These are phyloP conservation scores for Coemansia sp. DNA, from an alignment of 192 early-diverging fungal species.

Conservation along the genomic window DNA sequence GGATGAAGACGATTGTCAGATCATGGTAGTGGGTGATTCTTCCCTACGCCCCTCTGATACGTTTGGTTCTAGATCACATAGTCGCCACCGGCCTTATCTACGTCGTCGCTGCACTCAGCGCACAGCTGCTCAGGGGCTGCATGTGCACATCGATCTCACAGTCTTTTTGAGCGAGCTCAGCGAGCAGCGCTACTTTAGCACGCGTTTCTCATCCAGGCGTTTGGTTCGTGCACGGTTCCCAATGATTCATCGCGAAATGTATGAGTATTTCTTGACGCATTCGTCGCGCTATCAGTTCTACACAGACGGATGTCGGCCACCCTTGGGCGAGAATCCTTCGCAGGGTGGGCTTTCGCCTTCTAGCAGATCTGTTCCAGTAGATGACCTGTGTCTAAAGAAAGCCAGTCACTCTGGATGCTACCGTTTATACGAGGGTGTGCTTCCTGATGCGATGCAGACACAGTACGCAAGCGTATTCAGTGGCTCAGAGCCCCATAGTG, in stretches of 20 bases:
- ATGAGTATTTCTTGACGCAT: constrained; percentile 48
- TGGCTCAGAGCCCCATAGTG: constrained; percentile 18
- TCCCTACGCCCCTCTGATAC: too few species aligned
- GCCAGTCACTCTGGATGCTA: constrained; percentile 50
- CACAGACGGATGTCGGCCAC: constrained; percentile 34
- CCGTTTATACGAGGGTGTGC: constrained; percentile 43
- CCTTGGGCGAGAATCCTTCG: background rate
- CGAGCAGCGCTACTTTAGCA: constrained; percentile 53
- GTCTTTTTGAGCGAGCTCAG: constrained; percentile 32
- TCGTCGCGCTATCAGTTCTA: constrained; percentile 45
- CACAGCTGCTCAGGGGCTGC: constrained; percentile 40
- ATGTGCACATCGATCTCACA: constrained; percentile 45
- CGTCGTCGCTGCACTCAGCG: background rate
- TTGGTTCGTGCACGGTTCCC: constrained; percentile 37
- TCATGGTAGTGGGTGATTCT: background rate
- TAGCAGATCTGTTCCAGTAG: constrained; percentile 7
- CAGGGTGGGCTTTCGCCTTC: constrained; percentile 1
- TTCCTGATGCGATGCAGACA: constrained; percentile 10
- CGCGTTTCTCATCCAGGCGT: constrained; percentile 48
- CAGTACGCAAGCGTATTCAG: constrained; percentile 11
- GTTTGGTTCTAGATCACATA: too few species aligned
- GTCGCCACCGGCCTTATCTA: too few species aligned
- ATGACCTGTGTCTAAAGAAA: constrained; percentile 18
- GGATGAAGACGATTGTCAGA: background rate
- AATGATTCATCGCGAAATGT: constrained; percentile 42